phyloP scores from a whole-genome alignment of 1,284 basidiomycete genomes.

The Apiotrichum montevideense region DNA sequence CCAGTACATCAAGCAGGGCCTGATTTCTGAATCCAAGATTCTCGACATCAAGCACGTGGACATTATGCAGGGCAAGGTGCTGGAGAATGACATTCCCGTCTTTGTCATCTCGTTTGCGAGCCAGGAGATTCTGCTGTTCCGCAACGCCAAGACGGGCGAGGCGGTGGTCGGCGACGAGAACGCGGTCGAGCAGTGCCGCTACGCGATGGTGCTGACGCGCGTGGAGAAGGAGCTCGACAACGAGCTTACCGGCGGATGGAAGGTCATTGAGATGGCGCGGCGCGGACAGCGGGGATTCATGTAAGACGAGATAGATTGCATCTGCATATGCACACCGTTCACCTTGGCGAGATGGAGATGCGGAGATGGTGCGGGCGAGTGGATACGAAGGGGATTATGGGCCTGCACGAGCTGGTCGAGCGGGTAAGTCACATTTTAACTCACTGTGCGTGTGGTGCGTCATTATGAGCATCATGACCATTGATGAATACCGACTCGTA shows the following conservation, averaged over 20 bases:
- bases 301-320: slow-evolving; percentile 6
- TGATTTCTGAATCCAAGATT: slow-evolving; percentile 83
- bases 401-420: no score
- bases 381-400: neutral
- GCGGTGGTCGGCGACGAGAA: slow-evolving; percentile 80
- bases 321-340: slow-evolving; percentile 6
- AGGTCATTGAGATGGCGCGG: slow-evolving; percentile 66
- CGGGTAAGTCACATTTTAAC: no score
- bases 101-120: slow-evolving; percentile 90
- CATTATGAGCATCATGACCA: no score
- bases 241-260: slow-evolving; percentile 96
- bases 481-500: no score
- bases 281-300: slow-evolving; percentile 26
- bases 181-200: slow-evolving; percentile 85
- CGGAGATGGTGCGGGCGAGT: neutral
- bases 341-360: neutral
- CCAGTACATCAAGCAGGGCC: slow-evolving; percentile 81
- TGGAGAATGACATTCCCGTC: slow-evolving; percentile 83
- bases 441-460: no score
- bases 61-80: slow-evolving; percentile 66
- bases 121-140: slow-evolving; percentile 90
- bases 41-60: slow-evolving; percentile 93
- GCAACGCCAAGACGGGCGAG: slow-evolving; percentile 79
- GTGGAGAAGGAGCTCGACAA: slow-evolving; percentile 79
- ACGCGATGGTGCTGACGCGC: slow-evolving; percentile 85